phyloP scores from a whole-genome alignment of 2,329 filamentous ascomycete genomes.

The Akanthomyces muscarius region DNA sequence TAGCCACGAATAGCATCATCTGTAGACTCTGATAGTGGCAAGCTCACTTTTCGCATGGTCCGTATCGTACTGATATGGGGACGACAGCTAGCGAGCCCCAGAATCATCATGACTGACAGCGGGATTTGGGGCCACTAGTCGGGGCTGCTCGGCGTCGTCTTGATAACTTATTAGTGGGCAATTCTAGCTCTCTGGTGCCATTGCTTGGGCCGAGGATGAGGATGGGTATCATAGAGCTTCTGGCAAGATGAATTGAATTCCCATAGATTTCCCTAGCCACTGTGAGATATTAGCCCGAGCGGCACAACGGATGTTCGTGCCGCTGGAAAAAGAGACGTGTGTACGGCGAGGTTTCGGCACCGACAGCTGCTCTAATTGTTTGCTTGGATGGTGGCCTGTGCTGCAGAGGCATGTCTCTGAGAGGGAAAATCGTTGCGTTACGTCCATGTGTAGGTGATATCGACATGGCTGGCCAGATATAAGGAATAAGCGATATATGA shows the following conservation, averaged over 20 bases:
- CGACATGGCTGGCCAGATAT: not conserved
- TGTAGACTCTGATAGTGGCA: not conserved
- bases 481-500: not conserved
- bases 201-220: not conserved
- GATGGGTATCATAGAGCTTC: not conserved
- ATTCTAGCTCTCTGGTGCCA: not conserved
- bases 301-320: not conserved
- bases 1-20: not conserved
- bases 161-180: not conserved
- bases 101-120: not conserved
- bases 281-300: not conserved
- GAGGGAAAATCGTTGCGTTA: not conserved
- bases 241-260: not conserved
- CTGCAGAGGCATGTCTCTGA: not conserved
- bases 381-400: not conserved
- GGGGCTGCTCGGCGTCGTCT: not conserved
- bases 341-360: not conserved
- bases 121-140: not conserved
- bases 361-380: not conserved
- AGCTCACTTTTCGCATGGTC: not conserved
- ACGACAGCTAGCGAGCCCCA: not conserved
- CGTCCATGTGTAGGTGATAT: not conserved
- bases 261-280: not conserved
- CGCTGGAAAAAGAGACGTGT: not conserved
- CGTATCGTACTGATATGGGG: not conserved